Base-by-base conservation (phyloP, 2,329 filamentous ascomycete genomes). In the Teratosphaeria pseudoeucalypti region DNA sequence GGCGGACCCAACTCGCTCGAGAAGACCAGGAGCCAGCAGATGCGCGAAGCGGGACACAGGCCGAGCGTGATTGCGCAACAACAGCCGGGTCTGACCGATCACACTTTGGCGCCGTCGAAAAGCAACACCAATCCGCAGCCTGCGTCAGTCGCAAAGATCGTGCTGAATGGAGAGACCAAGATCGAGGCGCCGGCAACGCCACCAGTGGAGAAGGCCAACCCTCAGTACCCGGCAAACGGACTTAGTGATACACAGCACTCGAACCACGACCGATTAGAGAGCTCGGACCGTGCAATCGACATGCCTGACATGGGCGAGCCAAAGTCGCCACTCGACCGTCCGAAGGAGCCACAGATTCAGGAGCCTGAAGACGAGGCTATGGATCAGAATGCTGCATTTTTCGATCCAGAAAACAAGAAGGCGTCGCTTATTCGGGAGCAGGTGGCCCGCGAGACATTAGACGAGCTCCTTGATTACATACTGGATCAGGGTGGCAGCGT, bases 381-480 rank as follows among this genome's bases (percentile, higher is more conserved):
- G 73, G 92, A 97, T 65, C 92, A 99, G 74, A 92, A 89, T 7
- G 92, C 94, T 55, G 85, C 82, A 61, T 99, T 99, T 75, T 99
- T 99, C 70, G 91, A 99, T 64, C 94, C 94, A 0, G 82, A 85
- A 60, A 99, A 99, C 70, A 82, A 86, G 67, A 84, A 84, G 61
- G 94, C 92, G 0, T 84, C 91, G 56, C 86, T 87, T 65, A 80
- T 97, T 34, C 85, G 94, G 64, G 92, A 99, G 71, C 89, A 95
- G 74, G 89, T 95, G 39, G 94, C 94, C 5, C 83, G 96, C 73
- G 89, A 92, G 57, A 97, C 94, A 0, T 77, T 97, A 56, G 90
- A 99, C 68, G 94, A 99, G 71, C 80, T 97, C 9, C 76, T 99
- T 54, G 88, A 96, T 67, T 99, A 95, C 72, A 85, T 99, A 11